phyloP scores from a whole-genome alignment of 208 protist genomes.

The Acanthamoeba healyi region DNA sequence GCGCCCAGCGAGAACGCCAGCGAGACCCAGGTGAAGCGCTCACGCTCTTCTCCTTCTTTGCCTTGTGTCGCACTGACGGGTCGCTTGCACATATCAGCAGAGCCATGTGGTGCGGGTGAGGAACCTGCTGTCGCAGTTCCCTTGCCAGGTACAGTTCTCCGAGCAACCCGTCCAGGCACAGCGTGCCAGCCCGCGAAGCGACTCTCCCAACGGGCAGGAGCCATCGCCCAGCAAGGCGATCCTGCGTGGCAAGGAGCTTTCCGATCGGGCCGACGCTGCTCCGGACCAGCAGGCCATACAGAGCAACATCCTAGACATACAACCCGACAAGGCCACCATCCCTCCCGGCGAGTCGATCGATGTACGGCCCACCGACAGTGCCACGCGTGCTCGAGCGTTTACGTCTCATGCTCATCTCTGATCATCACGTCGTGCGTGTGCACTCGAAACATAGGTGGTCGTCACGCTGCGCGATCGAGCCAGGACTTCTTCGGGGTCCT shows the following conservation, averaged over 20 bases:
- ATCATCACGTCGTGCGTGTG: too few species aligned
- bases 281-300: too few species aligned
- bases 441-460: neutral
- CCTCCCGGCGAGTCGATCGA: neutral
- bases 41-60: too few species aligned
- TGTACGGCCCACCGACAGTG: neutral
- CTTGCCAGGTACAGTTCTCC: constrained; percentile 8
- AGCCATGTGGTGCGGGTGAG: neutral
- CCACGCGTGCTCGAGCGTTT: too few species aligned
- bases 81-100: too few species aligned
- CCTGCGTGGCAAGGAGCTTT: too few species aligned
- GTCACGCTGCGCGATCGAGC: neutral
- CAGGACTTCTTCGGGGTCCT: neutral
- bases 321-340: neutral
- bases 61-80: too few species aligned
- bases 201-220: neutral
- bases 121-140: constrained; percentile 59
- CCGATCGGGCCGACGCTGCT: too few species aligned
- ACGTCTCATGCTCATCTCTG: neutral
- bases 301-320: neutral
- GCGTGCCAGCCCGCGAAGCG: neutral
- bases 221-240: too few species aligned
- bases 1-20: neutral
- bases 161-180: neutral
- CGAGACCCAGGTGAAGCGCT: too few species aligned